Evolutionary conservation across 2,329 filamentous ascomycete species (phyloP), one percentile per base, ranked within the genome.

Genomic region (Pestalotiopsis sp.): DNA sequence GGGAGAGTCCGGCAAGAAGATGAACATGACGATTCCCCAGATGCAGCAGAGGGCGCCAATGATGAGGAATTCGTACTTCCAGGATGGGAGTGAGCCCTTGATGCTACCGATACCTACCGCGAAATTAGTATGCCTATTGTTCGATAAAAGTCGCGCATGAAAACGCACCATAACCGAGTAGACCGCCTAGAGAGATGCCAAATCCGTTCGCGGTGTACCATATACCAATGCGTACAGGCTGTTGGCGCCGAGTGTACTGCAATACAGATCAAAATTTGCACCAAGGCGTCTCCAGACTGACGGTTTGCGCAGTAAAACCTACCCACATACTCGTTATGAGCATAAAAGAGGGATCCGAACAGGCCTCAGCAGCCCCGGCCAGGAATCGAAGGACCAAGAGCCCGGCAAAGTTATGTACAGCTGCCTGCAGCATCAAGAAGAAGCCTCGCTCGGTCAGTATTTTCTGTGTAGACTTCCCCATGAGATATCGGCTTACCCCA

Each of bases 41-140:
- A 64, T 62, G 56, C 57, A 67, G 23, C 66, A 67, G 20, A 67
- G 67, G 11, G 62, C 61, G 31, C 61, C 67, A 49, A 84, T 87
- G 25, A 89, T 83, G 6, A 90, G 75, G 70, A 89, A 89, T 62
- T 89, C 87, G 70, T 87, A 89, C 76, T 87, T 87, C 86, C 87
- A 90, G 0, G 82, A 85, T 1, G 85, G 83, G 23, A 90, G 79
- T 1, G 80, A 79, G 14, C 85, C 86, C 67, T 79, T 79, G 71
- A 86, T 86, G 72, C 86, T 82, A 2, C 87, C 86, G 59, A 89
- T 88, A 0, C 68, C 74, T 71, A 67, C 64, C 58, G 59, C 9
- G 69, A 71, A 65, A 45, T 25, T 17, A 56, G 58, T 23, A 41
- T 12, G n/a, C n/a, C n/a, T n/a, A 14, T 27, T 41, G 17, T 17